These are phyloP conservation scores for Aureobasidium musti DNA, from an alignment of 2,329 filamentous ascomycete genomes.

Conservation along the genomic window DNA sequence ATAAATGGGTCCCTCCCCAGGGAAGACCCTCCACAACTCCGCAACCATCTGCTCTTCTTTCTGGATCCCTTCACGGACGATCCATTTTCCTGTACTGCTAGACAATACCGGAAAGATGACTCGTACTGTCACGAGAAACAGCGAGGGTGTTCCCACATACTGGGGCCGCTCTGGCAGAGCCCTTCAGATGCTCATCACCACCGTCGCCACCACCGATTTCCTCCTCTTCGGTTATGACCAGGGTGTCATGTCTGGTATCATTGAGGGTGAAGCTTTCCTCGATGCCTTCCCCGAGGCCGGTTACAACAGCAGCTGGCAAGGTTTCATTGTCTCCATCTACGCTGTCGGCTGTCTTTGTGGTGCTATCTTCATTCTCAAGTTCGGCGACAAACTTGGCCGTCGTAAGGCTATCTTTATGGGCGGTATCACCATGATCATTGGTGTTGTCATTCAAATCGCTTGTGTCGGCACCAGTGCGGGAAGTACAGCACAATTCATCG, in stretches of 20 bases:
- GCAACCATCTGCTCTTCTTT: slow-evolving; percentile 13
- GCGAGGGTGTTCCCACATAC: slow-evolving; percentile 50
- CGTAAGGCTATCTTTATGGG: slow-evolving; percentile 49
- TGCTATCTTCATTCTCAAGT: slow-evolving; percentile 44
- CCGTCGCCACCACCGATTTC: slow-evolving; percentile 66
- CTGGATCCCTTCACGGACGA: slow-evolving; percentile 3
- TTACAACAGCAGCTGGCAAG: slow-evolving; percentile 51
- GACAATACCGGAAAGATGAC: slow-evolving; percentile 26
- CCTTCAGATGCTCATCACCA: slow-evolving; percentile 60
- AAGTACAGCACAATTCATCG: slow-evolving; percentile 54
- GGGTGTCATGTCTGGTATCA: slow-evolving; percentile 48
- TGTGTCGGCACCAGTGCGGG: slow-evolving; percentile 40
- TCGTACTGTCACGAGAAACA: slow-evolving; percentile 18
- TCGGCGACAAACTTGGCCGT: slow-evolving; percentile 49
- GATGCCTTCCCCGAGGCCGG: slow-evolving; percentile 44
- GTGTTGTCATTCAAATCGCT: slow-evolving; percentile 46
- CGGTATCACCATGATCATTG: slow-evolving; percentile 46
- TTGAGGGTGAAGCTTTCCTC: slow-evolving; percentile 43
- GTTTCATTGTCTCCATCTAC: slow-evolving; percentile 56
- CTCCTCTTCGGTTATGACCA: slow-evolving; percentile 41
- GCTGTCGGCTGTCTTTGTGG: slow-evolving; percentile 54
- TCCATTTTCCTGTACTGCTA: slow-evolving; percentile 25
- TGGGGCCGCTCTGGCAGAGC: slow-evolving; percentile 61
- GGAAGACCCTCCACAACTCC: slow-evolving; percentile 22
- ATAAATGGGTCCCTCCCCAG: slow-evolving; percentile 21